Percentiles rank a stretch among this genome's conserved stretches.
Conservation (phyloP, 2,329 filamentous ascomycete species). For the Aspergillus proliferans region DNA sequence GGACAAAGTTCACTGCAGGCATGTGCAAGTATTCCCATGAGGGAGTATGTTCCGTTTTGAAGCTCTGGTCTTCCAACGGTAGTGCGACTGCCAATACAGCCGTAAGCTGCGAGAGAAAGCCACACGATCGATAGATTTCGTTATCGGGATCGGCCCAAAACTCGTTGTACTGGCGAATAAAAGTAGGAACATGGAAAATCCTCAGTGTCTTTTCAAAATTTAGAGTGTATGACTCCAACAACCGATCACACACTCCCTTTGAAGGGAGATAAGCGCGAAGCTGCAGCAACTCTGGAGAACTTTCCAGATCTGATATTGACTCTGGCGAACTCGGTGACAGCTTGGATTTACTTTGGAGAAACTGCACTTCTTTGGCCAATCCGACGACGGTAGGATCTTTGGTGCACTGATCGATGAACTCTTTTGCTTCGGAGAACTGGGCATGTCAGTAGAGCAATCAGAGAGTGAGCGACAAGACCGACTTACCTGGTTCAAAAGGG, state of each 20-base stretch:
- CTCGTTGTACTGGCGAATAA: slow-evolving; percentile 8
- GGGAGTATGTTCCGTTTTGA: slow-evolving; percentile 1
- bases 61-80: neutral
- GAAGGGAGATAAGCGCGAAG: slow-evolving; percentile 10
- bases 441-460: neutral
- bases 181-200: slow-evolving; percentile 16
- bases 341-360: slow-evolving; percentile 15
- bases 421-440: slow-evolving; percentile 15
- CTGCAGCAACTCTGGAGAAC: slow-evolving; percentile 10
- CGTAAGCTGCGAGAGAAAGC: slow-evolving; percentile 14
- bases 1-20: slow-evolving; percentile 6
- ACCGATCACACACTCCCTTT: slow-evolving; percentile 11
- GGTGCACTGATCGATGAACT: slow-evolving; percentile 15
- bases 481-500: slow-evolving; percentile 13
- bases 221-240: slow-evolving; percentile 11
- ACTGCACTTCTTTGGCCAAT: slow-evolving; percentile 20
- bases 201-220: slow-evolving; percentile 15
- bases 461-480: neutral
- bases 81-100: slow-evolving; percentile 9
- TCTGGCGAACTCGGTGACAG: slow-evolving; percentile 7
- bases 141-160: slow-evolving; percentile 10
- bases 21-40: slow-evolving; percentile 14
- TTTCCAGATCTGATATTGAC: slow-evolving; percentile 8
- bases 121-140: slow-evolving; percentile 4
- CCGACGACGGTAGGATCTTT: slow-evolving; percentile 10